These are phyloP conservation scores for Paratinospora sagittata DNA, from an alignment of 164 flowering plant species.

Conservation along the genomic window DNA sequence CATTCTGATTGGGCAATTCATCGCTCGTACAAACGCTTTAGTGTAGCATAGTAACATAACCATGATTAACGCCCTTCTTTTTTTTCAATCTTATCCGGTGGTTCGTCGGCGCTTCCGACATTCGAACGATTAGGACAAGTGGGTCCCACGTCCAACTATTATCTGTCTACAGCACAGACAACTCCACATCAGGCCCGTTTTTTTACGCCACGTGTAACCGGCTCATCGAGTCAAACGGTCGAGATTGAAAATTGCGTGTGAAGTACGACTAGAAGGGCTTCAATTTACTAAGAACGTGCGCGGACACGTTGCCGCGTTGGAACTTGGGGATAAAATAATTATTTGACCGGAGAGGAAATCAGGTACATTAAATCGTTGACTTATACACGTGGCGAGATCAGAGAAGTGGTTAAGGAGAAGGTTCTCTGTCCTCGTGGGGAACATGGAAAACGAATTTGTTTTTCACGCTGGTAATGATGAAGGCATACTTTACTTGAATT, in stretches of 20 bases:
- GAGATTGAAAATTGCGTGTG: neutral
- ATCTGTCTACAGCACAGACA: neutral
- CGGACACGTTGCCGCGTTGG: too few species aligned
- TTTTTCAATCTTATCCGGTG: too few species aligned
- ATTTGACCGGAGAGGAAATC: neutral
- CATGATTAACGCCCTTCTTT: too few species aligned
- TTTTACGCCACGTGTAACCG: neutral
- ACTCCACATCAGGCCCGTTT: neutral
- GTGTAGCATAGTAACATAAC: too few species aligned
- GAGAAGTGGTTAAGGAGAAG: neutral
- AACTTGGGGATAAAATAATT: neutral
- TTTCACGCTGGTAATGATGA: too few species aligned
- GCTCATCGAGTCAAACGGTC: neutral
- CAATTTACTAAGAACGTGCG: too few species aligned
- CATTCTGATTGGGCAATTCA: too few species aligned
- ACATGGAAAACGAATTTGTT: too few species aligned
- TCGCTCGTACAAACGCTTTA: too few species aligned
- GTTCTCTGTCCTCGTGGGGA: too few species aligned
- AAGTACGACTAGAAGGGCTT: neutral
- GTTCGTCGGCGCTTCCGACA: neutral
- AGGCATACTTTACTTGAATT: too few species aligned
- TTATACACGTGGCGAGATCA: neutral
- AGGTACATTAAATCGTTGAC: neutral
- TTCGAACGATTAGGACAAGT: neutral
- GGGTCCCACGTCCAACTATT: neutral